Evolutionary conservation across 768 basidiomycete genomes (phyloP).

Genomic region (Cyclocybe aegerita): DNA sequence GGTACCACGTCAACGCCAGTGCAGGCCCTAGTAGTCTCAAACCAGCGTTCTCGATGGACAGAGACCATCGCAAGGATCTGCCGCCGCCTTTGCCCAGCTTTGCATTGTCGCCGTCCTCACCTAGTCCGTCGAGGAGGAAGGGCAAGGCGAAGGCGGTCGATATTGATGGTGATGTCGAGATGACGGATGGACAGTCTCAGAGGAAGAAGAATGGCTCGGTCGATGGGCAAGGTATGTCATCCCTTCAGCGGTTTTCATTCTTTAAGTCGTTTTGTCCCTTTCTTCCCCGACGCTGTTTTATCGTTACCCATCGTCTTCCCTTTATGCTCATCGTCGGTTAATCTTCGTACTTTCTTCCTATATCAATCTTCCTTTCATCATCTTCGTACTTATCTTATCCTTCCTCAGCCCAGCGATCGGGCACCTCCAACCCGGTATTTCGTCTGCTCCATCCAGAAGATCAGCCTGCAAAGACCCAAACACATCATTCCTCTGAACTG

Average conservation of each 20-base stretch:
- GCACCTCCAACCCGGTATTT: neutral
- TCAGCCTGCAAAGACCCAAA: neutral
- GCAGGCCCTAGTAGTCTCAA: neutral
- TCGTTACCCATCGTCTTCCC: no score
- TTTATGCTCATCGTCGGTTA: no score
- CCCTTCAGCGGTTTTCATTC: neutral
- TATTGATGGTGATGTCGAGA: constrained; percentile 9
- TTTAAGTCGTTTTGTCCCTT: neutral
- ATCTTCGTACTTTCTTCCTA: no score
- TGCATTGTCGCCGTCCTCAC: neutral
- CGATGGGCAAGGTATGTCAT: neutral
- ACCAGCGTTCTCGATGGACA: neutral
- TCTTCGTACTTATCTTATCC: no score
- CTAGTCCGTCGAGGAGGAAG: constrained; percentile 8
- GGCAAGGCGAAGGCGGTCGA: constrained; percentile 15
- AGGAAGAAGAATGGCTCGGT: neutral
- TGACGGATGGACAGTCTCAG: constrained; percentile 3
- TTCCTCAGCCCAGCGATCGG: neutral
- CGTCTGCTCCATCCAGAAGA: neutral
- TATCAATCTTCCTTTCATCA: no score
- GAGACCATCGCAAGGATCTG: neutral
- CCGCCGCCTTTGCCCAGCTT: neutral
- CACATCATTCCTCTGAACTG: constrained; percentile 7
- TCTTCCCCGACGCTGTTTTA: no score
- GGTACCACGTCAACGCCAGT: neutral